A percentile compares a stretch with the other conserved stretches of the same genome.
These are phyloP conservation scores for Olyra latifolia DNA, from an alignment of 176 grass and related monocot genomes.

Conservation along the genomic window DNA sequence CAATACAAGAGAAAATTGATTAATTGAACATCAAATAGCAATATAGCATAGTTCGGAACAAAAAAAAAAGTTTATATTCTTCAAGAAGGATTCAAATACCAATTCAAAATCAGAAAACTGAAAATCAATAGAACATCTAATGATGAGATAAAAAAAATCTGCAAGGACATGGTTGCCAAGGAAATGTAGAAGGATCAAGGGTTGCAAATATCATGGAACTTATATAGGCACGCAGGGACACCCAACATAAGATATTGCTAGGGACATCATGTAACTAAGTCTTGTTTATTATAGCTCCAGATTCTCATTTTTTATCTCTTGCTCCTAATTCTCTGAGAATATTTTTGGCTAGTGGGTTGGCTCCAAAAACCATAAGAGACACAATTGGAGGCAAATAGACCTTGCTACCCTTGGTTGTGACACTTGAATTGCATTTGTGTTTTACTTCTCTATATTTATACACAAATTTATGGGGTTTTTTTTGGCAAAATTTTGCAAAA, in stretches of 20 bases:
- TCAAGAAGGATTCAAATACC: background rate
- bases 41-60: background rate
- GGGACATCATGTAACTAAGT: conserved; percentile 9
- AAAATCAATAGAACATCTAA: background rate
- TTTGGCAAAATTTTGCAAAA: too few relatives aligned
- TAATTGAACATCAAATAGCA: background rate
- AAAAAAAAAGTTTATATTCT: background rate
- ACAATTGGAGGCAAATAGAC: too few relatives aligned
- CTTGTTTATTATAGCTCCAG: too few relatives aligned
- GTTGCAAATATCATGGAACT: background rate
- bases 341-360: too few relatives aligned
- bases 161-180: background rate
- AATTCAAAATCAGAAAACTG: background rate
- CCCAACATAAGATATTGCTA: background rate
- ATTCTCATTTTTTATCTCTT: too few relatives aligned
- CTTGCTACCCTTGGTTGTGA: too few relatives aligned
- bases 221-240: background rate
- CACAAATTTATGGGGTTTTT: too few relatives aligned
- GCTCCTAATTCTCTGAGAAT: too few relatives aligned
- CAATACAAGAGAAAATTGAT: background rate
- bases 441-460: too few relatives aligned
- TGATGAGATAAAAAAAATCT: background rate
- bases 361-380: too few relatives aligned
- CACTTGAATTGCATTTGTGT: too few relatives aligned
- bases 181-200: background rate